A percentile compares a stretch with the other conserved stretches of the same genome.
Evolutionary conservation across 139 green algal genomes (phyloP).

Genomic region (Chlamydomonas incerta): DNA sequence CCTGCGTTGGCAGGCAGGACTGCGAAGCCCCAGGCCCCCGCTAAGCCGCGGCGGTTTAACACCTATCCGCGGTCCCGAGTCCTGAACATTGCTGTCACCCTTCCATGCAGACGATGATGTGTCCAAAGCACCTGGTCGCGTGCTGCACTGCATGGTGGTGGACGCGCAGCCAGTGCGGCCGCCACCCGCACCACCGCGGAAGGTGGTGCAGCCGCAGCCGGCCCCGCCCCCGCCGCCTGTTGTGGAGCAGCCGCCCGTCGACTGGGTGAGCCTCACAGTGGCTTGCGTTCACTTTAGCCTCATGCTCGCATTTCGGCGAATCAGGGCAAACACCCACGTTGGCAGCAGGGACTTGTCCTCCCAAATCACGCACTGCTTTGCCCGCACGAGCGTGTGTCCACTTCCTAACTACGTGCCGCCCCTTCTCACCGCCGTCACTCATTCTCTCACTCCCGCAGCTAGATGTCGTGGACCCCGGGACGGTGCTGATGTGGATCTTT

Average conservation of each 20-base stretch:
- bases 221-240: neutral
- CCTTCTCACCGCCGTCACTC: too few species aligned
- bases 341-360: too few species aligned
- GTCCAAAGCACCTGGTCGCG: conserved; percentile 16
- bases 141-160: conserved; percentile 55
- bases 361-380: too few species aligned
- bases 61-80: too few species aligned
- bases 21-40: too few species aligned
- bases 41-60: too few species aligned
- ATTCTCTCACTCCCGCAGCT: conserved; percentile 45
- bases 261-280: conserved; percentile 45
- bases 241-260: conserved; percentile 39
- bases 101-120: conserved; percentile 34
- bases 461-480: conserved; percentile 60
- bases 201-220: neutral
- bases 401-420: too few species aligned
- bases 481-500: conserved; percentile 67
- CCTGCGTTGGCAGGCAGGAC: too few species aligned
- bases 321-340: neutral
- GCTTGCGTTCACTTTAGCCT: too few species aligned
- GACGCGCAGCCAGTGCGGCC: conserved; percentile 21
- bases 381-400: too few species aligned
- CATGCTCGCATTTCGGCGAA: too few species aligned
- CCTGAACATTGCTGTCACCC: too few species aligned
- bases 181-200: neutral